Evolutionary conservation across 106 monocot species (phyloP).

Genomic region (Vanilla planifolia): DNA sequence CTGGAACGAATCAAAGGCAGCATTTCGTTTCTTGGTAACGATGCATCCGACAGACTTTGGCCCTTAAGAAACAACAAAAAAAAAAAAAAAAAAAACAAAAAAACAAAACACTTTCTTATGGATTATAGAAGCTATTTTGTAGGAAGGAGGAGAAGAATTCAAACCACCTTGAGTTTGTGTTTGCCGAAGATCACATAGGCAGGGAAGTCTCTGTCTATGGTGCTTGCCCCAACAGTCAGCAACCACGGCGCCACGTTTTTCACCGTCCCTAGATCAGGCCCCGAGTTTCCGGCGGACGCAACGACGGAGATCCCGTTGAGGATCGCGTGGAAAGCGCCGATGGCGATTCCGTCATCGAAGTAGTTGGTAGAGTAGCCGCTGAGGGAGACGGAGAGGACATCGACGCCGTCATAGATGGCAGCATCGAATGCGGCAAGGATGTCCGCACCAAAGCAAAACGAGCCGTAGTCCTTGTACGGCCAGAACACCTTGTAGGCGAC

Average conservation of each 20-base stretch:
- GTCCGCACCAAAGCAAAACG: constrained; percentile 33
- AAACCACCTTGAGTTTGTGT: constrained; percentile 22
- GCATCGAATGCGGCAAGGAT: constrained; percentile 40
- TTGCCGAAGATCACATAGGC: constrained; percentile 5
- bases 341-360: constrained; percentile 15
- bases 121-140: background rate
- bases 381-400: constrained; percentile 43
- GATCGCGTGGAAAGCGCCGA: constrained; percentile 27
- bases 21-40: constrained; percentile 7
- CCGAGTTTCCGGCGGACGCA: constrained; percentile 22
- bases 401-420: constrained; percentile 40
- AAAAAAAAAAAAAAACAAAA: no score
- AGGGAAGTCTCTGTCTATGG: constrained; percentile 28
- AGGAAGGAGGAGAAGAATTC: background rate
- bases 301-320: constrained; percentile 19
- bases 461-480: background rate
- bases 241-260: constrained; percentile 22
- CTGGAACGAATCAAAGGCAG: constrained; percentile 16
- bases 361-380: constrained; percentile 12
- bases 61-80: constrained; percentile 5
- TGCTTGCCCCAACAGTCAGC: constrained; percentile 27
- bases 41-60: constrained; percentile 19
- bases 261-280: constrained; percentile 5
- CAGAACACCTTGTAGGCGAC: constrained; percentile 47
- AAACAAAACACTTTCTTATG: no score